Base-by-base conservation (phyloP, 1,139 yeast species). In the Wickerhamomyces sp. region DNA sequence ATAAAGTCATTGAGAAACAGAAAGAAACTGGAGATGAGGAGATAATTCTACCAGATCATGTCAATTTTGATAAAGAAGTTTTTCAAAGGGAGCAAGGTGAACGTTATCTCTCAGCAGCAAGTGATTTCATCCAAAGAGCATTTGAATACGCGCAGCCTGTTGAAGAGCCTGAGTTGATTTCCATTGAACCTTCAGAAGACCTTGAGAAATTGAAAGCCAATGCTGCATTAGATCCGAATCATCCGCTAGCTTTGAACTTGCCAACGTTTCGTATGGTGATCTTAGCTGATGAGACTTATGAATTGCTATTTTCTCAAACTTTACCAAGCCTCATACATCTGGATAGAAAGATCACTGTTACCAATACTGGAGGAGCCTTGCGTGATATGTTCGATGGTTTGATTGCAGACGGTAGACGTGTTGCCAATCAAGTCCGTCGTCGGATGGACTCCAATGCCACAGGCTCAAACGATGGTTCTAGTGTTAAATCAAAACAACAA, bases 211-310 rank as follows among this genome's bases (percentile, higher is more conserved):
- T 61, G 62, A 76, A 59, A 49, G 77, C 87, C 39, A 88, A 88
- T 56, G 86, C 79, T 2, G 96, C 96, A 0, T 65, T 88, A 33
- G 85, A 89, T 57, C 96, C 96, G 2, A 72, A 75, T 30, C 73
- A 81, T 12, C 95, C 95, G 0, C 79, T 84, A 16, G 78, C 68
- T 41, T 73, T 92, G 42, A 86, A 86, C 40, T 67, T 90, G 22
- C 90, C 97, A 0, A 89, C 96, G 0, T 92, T 92, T 65, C 71
- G 98, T 49, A 92, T 92, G 98, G 95, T 92, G 2, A 68, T 92
- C 4, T 69, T 92, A 14, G 97, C 97, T 0, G 96, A 90, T 59
- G 97, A 89, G 55, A 86, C 97, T 0, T 82, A 89, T 50, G 97
- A 92, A 58, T 67, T 84, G 31, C 77, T 90, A 48, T 92, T 92